A percentile compares a stretch with the other conserved stretches of the same genome.
Evolutionary conservation across 179 eudicot species (phyloP).

Genomic region (Drosera spatulata): DNA sequence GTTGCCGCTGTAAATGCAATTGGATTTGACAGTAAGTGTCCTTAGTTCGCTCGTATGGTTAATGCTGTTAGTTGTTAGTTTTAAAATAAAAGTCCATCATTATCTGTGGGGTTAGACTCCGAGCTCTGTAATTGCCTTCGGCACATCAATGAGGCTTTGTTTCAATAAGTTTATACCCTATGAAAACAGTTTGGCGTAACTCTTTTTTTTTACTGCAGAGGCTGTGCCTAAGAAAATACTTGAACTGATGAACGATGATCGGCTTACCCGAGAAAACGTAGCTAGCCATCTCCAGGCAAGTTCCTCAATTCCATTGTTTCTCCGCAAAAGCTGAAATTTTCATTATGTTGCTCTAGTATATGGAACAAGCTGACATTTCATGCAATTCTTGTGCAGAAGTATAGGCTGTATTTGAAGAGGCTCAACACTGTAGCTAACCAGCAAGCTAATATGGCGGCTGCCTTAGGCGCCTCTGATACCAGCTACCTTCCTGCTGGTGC

Average conservation of each 20-base stretch:
- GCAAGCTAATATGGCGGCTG: conserved; percentile 59
- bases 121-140: no score
- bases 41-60: no score
- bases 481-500: conserved; percentile 32
- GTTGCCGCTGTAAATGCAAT: conserved; percentile 80
- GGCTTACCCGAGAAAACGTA: conserved; percentile 82
- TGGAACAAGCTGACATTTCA: background rate
- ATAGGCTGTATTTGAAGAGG: conserved; percentile 49
- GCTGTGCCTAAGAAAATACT: conserved; percentile 92
- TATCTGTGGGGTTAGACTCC: no score
- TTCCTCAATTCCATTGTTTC: background rate
- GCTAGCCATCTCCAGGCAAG: conserved; percentile 94
- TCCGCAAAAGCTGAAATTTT: background rate
- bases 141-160: no score
- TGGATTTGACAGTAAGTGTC: conserved; percentile 64
- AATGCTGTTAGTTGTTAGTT: no score
- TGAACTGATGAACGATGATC: conserved; percentile 85
- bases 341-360: no score
- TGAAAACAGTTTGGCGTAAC: no score
- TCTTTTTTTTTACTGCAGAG: conserved; percentile 33
- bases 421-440: conserved; percentile 46
- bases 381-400: conserved; percentile 31
- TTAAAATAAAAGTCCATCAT: no score
- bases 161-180: no score
- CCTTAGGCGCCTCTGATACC: conserved; percentile 37